Percentiles rank a stretch among this genome's conserved stretches.
Evolutionary conservation across 345 rosid genomes (phyloP).

Genomic region (Passiflora organensis): DNA sequence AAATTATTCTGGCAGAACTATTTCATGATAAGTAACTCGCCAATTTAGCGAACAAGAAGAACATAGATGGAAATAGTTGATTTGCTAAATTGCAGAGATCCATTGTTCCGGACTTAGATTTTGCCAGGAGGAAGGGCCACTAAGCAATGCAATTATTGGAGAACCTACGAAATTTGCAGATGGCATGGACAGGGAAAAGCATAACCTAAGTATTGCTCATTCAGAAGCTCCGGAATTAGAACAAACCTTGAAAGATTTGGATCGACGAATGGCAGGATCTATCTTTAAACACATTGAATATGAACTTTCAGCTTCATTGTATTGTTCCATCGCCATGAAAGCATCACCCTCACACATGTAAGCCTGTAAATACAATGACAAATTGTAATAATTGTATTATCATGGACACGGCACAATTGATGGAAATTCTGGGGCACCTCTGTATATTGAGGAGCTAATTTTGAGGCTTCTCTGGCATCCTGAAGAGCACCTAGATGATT

Average conservation of each 20-base stretch:
- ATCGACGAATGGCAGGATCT: slow-evolving; percentile 67
- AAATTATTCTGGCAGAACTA: too few relatives aligned
- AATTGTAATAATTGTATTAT: not conserved
- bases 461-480: slow-evolving; percentile 54
- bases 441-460: slow-evolving; percentile 45
- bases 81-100: too few relatives aligned
- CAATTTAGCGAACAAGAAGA: too few relatives aligned
- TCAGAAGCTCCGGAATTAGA: not conserved
- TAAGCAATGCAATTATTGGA: too few relatives aligned
- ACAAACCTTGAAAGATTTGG: slow-evolving; percentile 69
- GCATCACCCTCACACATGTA: slow-evolving; percentile 80
- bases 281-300: slow-evolving; percentile 53
- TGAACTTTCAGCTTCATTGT: slow-evolving; percentile 60
- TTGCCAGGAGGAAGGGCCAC: too few relatives aligned
- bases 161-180: too few relatives aligned
- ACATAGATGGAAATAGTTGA: too few relatives aligned
- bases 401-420: not conserved
- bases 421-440: slow-evolving; percentile 35
- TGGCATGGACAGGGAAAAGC: too few relatives aligned
- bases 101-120: too few relatives aligned
- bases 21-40: too few relatives aligned
- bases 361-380: slow-evolving; percentile 32
- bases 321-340: slow-evolving; percentile 53
- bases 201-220: too few relatives aligned
- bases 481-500: slow-evolving; percentile 64